Percentiles rank a stretch among this genome's conserved stretches.
Evolutionary conservation across 805 yeast genomes (phyloP).

Genomic region (Teunomyces kruisii): DNA sequence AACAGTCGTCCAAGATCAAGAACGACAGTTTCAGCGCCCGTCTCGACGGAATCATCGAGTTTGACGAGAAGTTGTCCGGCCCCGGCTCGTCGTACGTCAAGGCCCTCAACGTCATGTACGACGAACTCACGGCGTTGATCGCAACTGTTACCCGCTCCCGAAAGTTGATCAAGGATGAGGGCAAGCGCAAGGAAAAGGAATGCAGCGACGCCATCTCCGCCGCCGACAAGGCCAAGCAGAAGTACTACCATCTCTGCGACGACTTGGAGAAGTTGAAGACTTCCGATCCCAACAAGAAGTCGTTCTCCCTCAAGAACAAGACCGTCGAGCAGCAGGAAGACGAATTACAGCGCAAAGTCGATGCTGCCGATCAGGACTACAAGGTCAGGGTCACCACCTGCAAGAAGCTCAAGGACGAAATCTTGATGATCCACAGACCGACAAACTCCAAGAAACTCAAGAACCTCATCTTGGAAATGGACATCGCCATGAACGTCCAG

Average conservation of each 20-base stretch:
- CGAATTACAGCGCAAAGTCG: conserved; percentile 77
- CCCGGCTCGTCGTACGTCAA: conserved; percentile 77
- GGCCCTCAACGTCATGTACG: conserved; percentile 81
- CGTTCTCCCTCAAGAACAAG: conserved; percentile 75
- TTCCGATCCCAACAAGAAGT: conserved; percentile 81
- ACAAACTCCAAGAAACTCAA: conserved; percentile 67
- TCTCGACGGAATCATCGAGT: conserved; percentile 66
- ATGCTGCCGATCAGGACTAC: conserved; percentile 83
- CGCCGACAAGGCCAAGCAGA: conserved; percentile 83
- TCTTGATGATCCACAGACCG: conserved; percentile 75
- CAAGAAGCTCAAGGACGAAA: conserved; percentile 69
- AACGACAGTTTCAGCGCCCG: conserved; percentile 65
- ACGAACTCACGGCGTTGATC: conserved; percentile 73
- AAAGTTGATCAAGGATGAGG: conserved; percentile 78
- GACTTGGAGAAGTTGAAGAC: conserved; percentile 81
- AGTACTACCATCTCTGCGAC: conserved; percentile 74
- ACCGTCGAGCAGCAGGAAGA: conserved; percentile 89
- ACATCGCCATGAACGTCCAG: conserved; percentile 85
- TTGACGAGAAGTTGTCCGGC: conserved; percentile 69
- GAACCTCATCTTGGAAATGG: conserved; percentile 80
- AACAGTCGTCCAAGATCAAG: conserved; percentile 45
- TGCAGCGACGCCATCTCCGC: conserved; percentile 75
- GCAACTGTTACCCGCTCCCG: conserved; percentile 70
- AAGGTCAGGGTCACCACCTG: conserved; percentile 72
- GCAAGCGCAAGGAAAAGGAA: conserved; percentile 77